Evolutionary conservation across 1,139 yeast genomes (phyloP), one percentile per base, ranked within the genome.

Genomic region (Pichia cactophila): DNA sequence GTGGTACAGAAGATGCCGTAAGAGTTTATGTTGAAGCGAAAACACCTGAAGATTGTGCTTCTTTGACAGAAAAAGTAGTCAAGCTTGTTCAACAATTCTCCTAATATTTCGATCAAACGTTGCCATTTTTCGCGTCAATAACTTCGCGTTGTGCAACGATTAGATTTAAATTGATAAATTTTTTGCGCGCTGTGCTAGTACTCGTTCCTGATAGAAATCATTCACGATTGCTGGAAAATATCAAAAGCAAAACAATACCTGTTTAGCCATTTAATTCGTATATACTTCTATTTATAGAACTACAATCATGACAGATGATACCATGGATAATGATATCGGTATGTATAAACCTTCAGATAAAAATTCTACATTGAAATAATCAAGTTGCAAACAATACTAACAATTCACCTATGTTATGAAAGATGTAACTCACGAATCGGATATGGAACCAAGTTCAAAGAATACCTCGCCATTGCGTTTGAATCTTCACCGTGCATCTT

Each of bases 1-100:
- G 96, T 54, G 99, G 98, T 17, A 92, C 99, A 2, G 99, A 92
- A 66, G 95, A 94, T 67, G 97, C 96, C 0, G 97, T 92, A 2
- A 78, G 98, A 61, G 87, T 92, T 10, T 92, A 92, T 59, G 95
- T 97, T 1, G 99, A 92, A 66, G 96, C 97, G 0, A 73, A 71
- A 14, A 77, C 79, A 1, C 61, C 62, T 41, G 68, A 69, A 28
- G 74, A 73, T 43, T 81, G 86, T 31, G 80, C 77, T 45, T 70
- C 69, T 43, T 70, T 82, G 54, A 83, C 86, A 1, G 61, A 69
- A 26, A 71, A 71, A 49, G 81, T 86, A 4, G 73, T 73, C 26
- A 66, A 65, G 17, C 61, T 77, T 12, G 79, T 80, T 41, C 60
- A 67, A 40, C 38, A 45, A 35, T 52, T 23, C 33, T 48, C 51